Conservation (phyloP, 164 flowering plant species). For the Aristolochia californica region DNA sequence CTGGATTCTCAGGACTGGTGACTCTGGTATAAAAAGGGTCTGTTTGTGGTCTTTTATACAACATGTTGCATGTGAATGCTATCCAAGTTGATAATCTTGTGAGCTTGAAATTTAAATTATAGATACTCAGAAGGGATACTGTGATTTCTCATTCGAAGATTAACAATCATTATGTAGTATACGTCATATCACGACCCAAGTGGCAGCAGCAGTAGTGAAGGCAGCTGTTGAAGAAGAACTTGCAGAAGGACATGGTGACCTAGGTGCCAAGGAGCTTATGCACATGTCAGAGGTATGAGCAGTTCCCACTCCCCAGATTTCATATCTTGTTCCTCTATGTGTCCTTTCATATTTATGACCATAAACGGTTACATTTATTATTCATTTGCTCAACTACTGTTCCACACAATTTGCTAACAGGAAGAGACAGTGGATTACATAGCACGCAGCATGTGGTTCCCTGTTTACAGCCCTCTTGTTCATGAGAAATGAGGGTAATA, state of each 20-base stretch:
- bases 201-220: constrained; percentile 82
- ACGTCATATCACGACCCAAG: constrained; percentile 82
- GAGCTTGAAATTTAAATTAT: no score
- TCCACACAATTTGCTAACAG: constrained; percentile 22
- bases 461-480: constrained; percentile 85
- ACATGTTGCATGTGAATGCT: no score
- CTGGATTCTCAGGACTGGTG: no score
- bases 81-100: no score
- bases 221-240: constrained; percentile 74
- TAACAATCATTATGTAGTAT: constrained; percentile 33
- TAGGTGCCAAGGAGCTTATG: constrained; percentile 61
- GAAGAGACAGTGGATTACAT: constrained; percentile 65
- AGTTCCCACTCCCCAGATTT: not conserved
- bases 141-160: no score
- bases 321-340: not conserved
- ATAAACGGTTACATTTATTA: not conserved
- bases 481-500: constrained; percentile 25
- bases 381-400: not conserved
- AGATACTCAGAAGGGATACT: no score
- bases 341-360: not conserved
- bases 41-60: no score
- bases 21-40: no score
- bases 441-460: constrained; percentile 80
- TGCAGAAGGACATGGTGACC: constrained; percentile 83
- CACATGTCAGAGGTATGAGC: constrained; percentile 72